phyloP scores from a whole-genome alignment of 768 basidiomycete species.

The Grammothele lineata region DNA sequence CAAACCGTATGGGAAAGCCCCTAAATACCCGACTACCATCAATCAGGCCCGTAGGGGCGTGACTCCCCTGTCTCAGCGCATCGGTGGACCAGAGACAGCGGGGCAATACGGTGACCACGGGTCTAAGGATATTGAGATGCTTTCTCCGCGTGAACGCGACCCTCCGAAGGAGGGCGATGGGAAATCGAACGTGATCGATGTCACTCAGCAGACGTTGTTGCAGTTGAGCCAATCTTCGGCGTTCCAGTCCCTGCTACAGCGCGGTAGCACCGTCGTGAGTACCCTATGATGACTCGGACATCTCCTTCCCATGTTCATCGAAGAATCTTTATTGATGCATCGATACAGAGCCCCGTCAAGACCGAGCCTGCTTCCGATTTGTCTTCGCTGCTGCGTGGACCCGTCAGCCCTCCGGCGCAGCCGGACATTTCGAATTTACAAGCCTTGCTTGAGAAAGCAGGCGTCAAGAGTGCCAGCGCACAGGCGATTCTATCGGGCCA shows the following conservation, averaged over 20 bases:
- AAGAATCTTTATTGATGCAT: too few relatives aligned
- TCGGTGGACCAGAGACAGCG: constrained; percentile 4
- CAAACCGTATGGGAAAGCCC: constrained; percentile 13
- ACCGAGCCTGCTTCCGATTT: constrained; percentile 6
- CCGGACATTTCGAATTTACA: constrained; percentile 10
- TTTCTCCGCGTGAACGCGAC: not conserved
- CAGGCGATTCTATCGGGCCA: constrained; percentile 8
- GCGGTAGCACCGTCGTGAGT: constrained; percentile 1
- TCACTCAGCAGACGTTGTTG: constrained; percentile 12
- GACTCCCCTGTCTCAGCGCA: constrained; percentile 7
- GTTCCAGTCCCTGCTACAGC: constrained; percentile 12
- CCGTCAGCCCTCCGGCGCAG: constrained; percentile 5
- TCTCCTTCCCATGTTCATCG: too few relatives aligned
- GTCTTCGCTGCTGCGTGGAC: constrained; percentile 1
- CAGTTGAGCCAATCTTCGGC: constrained; percentile 18
- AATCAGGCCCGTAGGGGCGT: constrained; percentile 5
- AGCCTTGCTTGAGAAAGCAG: constrained; percentile 12
- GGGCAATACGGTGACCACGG: constrained; percentile 1
- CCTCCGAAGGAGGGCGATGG: constrained; percentile 1
- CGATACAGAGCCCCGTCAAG: not conserved
- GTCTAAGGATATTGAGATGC: constrained; percentile 5
- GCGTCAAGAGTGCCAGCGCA: constrained; percentile 9
- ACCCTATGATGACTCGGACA: too few relatives aligned
- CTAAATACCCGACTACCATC: constrained; percentile 10
- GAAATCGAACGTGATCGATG: constrained; percentile 1